Conservation (phyloP, 352 stramenopile species). For the Phytophthora pini region DNA sequence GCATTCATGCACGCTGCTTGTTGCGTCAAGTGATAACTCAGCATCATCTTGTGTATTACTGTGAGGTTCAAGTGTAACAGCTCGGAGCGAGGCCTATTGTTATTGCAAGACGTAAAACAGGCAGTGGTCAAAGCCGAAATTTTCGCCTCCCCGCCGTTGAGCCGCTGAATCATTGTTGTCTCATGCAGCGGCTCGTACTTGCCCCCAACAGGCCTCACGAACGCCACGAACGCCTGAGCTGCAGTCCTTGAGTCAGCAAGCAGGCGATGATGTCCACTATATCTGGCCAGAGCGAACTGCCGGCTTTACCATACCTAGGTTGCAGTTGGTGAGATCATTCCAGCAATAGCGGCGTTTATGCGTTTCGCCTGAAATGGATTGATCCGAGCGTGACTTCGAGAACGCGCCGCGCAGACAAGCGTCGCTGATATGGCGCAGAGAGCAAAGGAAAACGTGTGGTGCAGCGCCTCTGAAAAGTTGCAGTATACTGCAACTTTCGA, state of each 20-base stretch:
- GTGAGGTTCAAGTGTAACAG: background rate
- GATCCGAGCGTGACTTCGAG: slow-evolving; percentile 1
- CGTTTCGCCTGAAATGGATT: slow-evolving; percentile 13
- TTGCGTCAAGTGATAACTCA: too few relatives aligned
- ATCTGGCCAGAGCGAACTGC: slow-evolving; percentile 6
- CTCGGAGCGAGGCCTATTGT: background rate
- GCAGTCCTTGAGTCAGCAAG: slow-evolving; percentile 1
- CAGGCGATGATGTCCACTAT: slow-evolving; percentile 1
- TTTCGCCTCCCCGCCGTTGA: slow-evolving; percentile 5
- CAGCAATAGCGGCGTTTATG: slow-evolving; percentile 1
- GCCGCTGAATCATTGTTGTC: background rate
- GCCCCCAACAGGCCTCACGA: background rate
- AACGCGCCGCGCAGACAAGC: slow-evolving; percentile 1
- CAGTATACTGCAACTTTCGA: too few relatives aligned
- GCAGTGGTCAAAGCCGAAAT: slow-evolving; percentile 7
- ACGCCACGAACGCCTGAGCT: background rate
- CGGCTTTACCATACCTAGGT: slow-evolving; percentile 13
- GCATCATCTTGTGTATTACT: background rate
- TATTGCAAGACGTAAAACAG: slow-evolving; percentile 8
- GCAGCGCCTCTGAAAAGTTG: too few relatives aligned
- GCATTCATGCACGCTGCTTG: too few relatives aligned
- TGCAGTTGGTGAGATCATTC: slow-evolving; percentile 11
- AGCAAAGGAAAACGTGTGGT: background rate
- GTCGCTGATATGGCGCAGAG: slow-evolving; percentile 9
- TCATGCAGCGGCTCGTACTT: background rate